A percentile compares a stretch with the other conserved stretches of the same genome.
Evolutionary conservation across 352 stramenopile species (phyloP).

Genomic region (Globisporangium sylvaticum): DNA sequence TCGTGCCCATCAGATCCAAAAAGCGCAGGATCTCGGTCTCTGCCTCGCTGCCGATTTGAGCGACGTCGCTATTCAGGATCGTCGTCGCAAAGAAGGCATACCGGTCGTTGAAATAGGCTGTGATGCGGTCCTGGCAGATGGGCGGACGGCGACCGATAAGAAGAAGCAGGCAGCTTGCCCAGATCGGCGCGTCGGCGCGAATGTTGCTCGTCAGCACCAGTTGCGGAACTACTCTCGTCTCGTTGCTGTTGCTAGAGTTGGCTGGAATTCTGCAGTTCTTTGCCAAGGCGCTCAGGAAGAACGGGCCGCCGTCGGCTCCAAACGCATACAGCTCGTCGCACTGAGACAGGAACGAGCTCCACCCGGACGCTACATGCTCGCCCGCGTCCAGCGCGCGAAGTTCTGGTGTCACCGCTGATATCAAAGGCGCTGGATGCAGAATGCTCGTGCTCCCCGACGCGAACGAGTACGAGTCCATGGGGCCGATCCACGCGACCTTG

Average conservation of each 20-base stretch:
- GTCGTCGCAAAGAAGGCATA: constrained; percentile 11
- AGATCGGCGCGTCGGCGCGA: constrained; percentile 20
- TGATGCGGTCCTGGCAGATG: constrained; percentile 19
- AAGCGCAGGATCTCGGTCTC: constrained; percentile 20
- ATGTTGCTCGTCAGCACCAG: constrained; percentile 23
- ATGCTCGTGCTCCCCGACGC: constrained; percentile 5
- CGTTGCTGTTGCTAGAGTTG: constrained; percentile 10
- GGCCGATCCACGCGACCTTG: constrained; percentile 24
- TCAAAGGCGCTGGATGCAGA: constrained; percentile 13
- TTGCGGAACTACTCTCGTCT: constrained; percentile 11
- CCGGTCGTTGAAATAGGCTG: constrained; percentile 15
- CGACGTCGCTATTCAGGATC: neutral
- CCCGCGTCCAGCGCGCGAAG: neutral
- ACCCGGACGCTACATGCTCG: constrained; percentile 13
- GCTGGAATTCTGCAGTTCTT: constrained; percentile 17
- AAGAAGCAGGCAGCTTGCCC: constrained; percentile 20
- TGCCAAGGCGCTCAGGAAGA: constrained; percentile 22
- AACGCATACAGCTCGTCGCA: constrained; percentile 16
- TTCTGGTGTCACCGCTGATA: neutral
- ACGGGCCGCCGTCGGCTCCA: constrained; percentile 4
- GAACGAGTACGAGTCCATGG: constrained; percentile 22
- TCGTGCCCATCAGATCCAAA: constrained; percentile 19
- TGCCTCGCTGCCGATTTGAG: constrained; percentile 1
- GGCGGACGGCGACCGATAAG: constrained; percentile 12
- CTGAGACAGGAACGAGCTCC: constrained; percentile 22